These are phyloP conservation scores for Saccharomyces pastorianus DNA, from an alignment of 1,139 yeast genomes.

Conservation along the genomic window DNA sequence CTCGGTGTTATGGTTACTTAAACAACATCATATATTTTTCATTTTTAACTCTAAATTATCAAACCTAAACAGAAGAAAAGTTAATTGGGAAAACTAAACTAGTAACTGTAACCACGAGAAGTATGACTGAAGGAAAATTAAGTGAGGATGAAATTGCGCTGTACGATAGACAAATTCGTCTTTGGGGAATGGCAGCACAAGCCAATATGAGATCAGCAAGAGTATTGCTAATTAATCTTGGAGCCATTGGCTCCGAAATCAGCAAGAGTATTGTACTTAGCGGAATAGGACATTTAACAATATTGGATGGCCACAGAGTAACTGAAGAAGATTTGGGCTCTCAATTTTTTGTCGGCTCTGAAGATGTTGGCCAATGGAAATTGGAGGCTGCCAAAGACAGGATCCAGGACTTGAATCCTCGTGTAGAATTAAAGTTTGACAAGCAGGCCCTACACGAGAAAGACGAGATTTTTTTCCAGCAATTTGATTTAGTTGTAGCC, in stretches of 20 bases:
- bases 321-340: constrained; percentile 59
- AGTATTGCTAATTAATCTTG: constrained; percentile 57
- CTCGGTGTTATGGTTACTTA: no score
- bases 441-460: constrained; percentile 32
- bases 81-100: no score
- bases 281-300: constrained; percentile 72
- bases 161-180: constrained; percentile 88
- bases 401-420: constrained; percentile 66
- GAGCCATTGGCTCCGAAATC: constrained; percentile 70
- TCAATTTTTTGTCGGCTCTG: constrained; percentile 67
- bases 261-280: constrained; percentile 82
- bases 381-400: constrained; percentile 47
- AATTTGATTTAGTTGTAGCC: constrained; percentile 66
- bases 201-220: constrained; percentile 66
- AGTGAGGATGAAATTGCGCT: constrained; percentile 74
- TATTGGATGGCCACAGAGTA: constrained; percentile 54
- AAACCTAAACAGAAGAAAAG: no score
- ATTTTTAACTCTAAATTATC: no score
- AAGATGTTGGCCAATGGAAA: constrained; percentile 47
- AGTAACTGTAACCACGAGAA: no score
- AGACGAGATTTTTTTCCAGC: constrained; percentile 40
- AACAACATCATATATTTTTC: no score
- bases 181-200: constrained; percentile 97
- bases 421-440: constrained; percentile 49
- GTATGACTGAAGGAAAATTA: no score